phyloP scores from a whole-genome alignment of 2,329 filamentous ascomycete species.

The Shiraia bambusicola region DNA sequence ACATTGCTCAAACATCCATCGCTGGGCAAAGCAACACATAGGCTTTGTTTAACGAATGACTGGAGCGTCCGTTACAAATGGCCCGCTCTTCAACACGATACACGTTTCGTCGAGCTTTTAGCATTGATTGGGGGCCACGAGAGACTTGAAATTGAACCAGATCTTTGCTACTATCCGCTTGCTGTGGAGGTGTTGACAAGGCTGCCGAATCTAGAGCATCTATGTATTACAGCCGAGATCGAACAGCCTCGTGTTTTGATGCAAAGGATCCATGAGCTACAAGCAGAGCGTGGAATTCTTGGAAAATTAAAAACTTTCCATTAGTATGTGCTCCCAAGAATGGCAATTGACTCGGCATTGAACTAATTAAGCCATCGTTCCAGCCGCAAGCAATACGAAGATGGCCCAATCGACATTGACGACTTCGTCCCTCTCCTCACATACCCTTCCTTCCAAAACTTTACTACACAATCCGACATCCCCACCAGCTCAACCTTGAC shows the following conservation, averaged over 20 bases:
- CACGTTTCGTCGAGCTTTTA: background rate
- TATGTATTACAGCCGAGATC: constrained; percentile 2
- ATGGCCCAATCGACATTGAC: constrained; percentile 1
- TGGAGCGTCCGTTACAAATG: background rate
- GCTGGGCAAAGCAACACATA: constrained; percentile 3
- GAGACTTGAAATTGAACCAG: constrained; percentile 3
- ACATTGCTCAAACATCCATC: too few species aligned
- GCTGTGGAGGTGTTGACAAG: constrained; percentile 2
- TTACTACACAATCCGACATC: too few species aligned
- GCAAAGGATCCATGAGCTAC: constrained; percentile 4
- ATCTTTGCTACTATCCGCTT: constrained; percentile 5
- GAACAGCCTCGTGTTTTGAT: constrained; percentile 7
- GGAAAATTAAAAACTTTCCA: constrained; percentile 8
- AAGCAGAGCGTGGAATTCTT: constrained; percentile 1
- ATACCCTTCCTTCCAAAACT: constrained; percentile 1
- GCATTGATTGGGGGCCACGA: background rate
- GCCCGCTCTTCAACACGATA: constrained; percentile 2
- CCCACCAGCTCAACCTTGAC: too few species aligned
- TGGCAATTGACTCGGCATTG: too few species aligned
- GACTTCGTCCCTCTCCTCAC: constrained; percentile 7
- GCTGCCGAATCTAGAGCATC: constrained; percentile 6
- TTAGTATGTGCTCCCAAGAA: background rate
- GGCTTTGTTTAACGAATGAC: too few species aligned
- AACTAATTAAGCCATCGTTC: too few species aligned
- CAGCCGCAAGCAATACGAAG: constrained; percentile 7